Evolutionary conservation across 2,329 filamentous ascomycete species (phyloP), one percentile per base, ranked within the genome.

Genomic region (Colletotrichum liriopes): DNA sequence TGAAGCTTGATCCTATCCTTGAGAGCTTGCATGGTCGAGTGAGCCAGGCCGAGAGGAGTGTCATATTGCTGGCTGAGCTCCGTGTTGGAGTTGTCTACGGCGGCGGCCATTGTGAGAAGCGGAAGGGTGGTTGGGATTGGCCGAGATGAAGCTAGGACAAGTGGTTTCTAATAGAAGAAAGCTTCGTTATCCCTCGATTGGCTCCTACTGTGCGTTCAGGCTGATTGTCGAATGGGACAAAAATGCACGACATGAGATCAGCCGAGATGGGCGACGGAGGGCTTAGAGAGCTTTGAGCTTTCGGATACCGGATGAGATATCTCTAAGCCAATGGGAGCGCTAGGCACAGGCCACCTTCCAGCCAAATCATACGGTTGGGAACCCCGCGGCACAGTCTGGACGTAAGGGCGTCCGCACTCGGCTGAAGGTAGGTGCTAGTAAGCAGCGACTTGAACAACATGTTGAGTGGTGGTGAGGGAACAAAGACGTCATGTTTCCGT

Each of bases 1-100:
- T 91, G 89, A 72, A 85, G 83, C 81, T 88, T 89, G 78, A 90
- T 90, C 66, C 88, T 83, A 72, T 87, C 87, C 77, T 90, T 90
- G 73, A 90, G 81, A 16, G 84, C 83, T 75, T 85, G 83, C 81
- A 85, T 83, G 5, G 84, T 85, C 14, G 83, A 83, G 77, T 86
- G 84, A 41, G 81, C 82, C 39, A 86, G 77, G 20, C 84, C 84
- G 35, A 86, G 75, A 5, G 82, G 84, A 47, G 84, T 86, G 56
- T 86, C 84, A 79, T 86, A 86, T 73, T 85, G 79, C 71, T 79
- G 80, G 80, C 83, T 85, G 71, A 86, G 81, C 12, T 80, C 78
- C 11, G 83, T 84, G 45, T 47, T 43, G 47, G 71, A 67, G 41
- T 29, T 61, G 41, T 73, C 71, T n/a, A 65, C 60, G 16, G 60